These are phyloP conservation scores for Colletotrichum sp. DNA, from an alignment of 2,329 filamentous ascomycete species.

Conservation along the genomic window DNA sequence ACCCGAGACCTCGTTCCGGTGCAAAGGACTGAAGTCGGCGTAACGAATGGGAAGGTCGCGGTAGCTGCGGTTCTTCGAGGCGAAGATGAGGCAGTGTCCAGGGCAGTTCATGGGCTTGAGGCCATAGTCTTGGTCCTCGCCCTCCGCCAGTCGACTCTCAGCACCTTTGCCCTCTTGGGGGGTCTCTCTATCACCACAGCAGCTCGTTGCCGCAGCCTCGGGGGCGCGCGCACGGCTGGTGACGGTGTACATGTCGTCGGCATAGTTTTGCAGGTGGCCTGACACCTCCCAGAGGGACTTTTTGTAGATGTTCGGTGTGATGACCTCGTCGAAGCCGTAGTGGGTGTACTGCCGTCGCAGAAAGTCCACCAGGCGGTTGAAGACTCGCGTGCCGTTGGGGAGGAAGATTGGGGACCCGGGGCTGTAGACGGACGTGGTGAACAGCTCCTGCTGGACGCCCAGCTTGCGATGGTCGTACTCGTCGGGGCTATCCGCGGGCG, in stretches of 20 bases:
- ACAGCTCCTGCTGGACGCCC: slow-evolving; percentile 73
- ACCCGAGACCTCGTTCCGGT: slow-evolving; percentile 85
- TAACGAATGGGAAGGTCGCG: slow-evolving; percentile 83
- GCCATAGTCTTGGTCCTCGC: slow-evolving; percentile 76
- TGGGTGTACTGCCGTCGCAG: slow-evolving; percentile 82
- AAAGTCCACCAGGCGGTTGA: slow-evolving; percentile 84
- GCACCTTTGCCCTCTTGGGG: slow-evolving; percentile 20
- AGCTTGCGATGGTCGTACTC: slow-evolving; percentile 62
- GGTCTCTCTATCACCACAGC: slow-evolving; percentile 33
- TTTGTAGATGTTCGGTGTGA: slow-evolving; percentile 91
- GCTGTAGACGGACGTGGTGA: slow-evolving; percentile 79
- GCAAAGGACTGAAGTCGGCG: slow-evolving; percentile 87
- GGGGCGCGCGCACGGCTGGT: slow-evolving; percentile 49
- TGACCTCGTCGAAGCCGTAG: slow-evolving; percentile 87
- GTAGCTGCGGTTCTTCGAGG: slow-evolving; percentile 74
- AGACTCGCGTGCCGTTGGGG: slow-evolving; percentile 80
- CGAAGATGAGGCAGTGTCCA: slow-evolving; percentile 85
- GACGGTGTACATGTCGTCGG: slow-evolving; percentile 91
- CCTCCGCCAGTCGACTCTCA: slow-evolving; percentile 30
- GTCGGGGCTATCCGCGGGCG: background rate
- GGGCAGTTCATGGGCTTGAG: slow-evolving; percentile 95
- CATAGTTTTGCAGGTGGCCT: slow-evolving; percentile 88
- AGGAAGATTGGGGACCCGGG: slow-evolving; percentile 87
- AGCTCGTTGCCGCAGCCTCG: slow-evolving; percentile 21
- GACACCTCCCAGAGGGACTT: slow-evolving; percentile 85